A percentile compares a stretch with the other conserved stretches of the same genome.
Evolutionary conservation across 148 eudicot species (phyloP).

Genomic region (Persicaria tinctoria): DNA sequence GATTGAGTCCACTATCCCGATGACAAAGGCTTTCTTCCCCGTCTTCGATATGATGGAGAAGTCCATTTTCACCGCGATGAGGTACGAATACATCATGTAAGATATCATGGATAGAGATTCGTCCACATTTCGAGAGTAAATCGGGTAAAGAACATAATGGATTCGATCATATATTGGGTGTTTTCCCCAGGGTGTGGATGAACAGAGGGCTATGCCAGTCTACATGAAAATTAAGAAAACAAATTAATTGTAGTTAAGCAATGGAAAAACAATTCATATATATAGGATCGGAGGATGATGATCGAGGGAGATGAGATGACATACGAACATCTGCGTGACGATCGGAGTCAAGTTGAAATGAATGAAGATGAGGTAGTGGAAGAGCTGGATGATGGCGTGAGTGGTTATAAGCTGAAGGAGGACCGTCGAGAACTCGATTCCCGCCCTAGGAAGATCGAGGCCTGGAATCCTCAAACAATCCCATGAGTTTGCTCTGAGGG

Average conservation of each 20-base stretch:
- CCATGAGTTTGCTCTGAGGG: too few relatives aligned
- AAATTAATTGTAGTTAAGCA: neutral
- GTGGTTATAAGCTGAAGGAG: conserved; percentile 21
- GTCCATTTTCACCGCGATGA: conserved; percentile 28
- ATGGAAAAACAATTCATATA: too few relatives aligned
- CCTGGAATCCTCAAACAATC: neutral
- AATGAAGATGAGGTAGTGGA: conserved; percentile 22
- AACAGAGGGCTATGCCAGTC: conserved; percentile 25
- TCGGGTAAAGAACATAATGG: conserved; percentile 21
- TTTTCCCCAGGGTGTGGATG: neutral
- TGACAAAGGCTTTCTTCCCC: conserved; percentile 17
- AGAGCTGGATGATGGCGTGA: conserved; percentile 19
- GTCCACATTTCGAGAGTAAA: conserved; percentile 12
- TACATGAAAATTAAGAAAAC: neutral
- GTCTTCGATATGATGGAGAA: conserved; percentile 14
- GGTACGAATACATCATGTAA: conserved; percentile 10
- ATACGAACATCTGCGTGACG: conserved; percentile 29
- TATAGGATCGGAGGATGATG: too few relatives aligned
- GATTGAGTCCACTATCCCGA: conserved; percentile 15
- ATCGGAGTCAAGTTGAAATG: conserved; percentile 26
- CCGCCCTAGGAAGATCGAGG: neutral
- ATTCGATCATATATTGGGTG: neutral
- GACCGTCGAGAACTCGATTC: neutral
- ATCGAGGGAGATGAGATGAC: neutral
- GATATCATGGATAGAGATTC: conserved; percentile 14